Percentiles rank a stretch among this genome's conserved stretches.
phyloP scores from a whole-genome alignment of 768 basidiomycete genomes.

The Inosperma sp. region DNA sequence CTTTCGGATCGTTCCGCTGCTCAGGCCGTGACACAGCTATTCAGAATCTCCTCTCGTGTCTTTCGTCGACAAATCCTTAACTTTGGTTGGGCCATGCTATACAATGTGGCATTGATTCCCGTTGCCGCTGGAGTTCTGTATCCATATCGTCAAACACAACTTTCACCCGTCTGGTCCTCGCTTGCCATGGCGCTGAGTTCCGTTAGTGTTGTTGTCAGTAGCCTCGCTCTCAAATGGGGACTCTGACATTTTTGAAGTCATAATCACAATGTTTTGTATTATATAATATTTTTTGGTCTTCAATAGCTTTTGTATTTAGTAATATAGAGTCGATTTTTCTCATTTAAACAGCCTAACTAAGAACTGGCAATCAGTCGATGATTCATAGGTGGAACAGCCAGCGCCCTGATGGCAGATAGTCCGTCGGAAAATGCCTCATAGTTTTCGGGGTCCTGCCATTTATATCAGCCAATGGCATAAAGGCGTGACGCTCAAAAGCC shows the following conservation, averaged over 20 bases:
- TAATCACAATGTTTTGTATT: background rate
- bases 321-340: no score
- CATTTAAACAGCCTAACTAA: no score
- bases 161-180: slow-evolving; percentile 75
- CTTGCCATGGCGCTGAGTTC: slow-evolving; percentile 59
- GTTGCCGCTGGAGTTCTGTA: slow-evolving; percentile 79
- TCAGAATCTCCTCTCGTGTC: slow-evolving; percentile 3
- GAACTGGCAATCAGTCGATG: no score
- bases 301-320: no score
- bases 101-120: slow-evolving; percentile 64
- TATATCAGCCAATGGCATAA: slow-evolving; percentile 42
- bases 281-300: background rate
- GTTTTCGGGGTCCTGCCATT: slow-evolving; percentile 29
- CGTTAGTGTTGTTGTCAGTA: slow-evolving; percentile 9
- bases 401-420: background rate
- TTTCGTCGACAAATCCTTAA: slow-evolving; percentile 6
- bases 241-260: background rate
- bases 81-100: slow-evolving; percentile 54
- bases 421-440: slow-evolving; percentile 28
- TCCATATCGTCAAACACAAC: slow-evolving; percentile 59
- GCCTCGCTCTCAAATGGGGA: slow-evolving; percentile 10
- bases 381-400: background rate
- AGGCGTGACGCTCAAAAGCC: slow-evolving; percentile 43
- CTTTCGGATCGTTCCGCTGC: slow-evolving; percentile 36
- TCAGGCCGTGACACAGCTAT: background rate